Percentiles rank a stretch among this genome's conserved stretches.
These are phyloP conservation scores for Pseudovirgaria hyperparasitica DNA, from an alignment of 2,329 filamentous ascomycete species.

Conservation along the genomic window DNA sequence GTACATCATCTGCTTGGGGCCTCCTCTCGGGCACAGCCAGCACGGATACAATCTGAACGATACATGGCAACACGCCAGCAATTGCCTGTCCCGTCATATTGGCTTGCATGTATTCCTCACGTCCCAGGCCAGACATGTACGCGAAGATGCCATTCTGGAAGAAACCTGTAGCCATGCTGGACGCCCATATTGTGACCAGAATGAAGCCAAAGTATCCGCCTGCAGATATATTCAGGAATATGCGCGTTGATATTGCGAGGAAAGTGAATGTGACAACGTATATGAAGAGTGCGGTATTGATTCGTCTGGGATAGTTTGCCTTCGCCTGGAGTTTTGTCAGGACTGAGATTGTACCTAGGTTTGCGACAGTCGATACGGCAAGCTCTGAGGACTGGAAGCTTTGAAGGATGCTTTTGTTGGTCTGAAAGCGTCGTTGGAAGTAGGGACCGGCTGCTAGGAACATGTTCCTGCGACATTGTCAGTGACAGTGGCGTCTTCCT, in stretches of 20 bases:
- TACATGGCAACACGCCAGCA: conserved; percentile 76
- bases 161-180: conserved; percentile 68
- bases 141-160: conserved; percentile 93
- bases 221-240: conserved; percentile 50
- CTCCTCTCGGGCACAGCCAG: conserved; percentile 46
- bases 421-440: conserved; percentile 70
- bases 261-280: conserved; percentile 67
- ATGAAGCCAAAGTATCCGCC: conserved; percentile 66
- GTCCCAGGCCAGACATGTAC: conserved; percentile 73
- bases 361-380: conserved; percentile 74
- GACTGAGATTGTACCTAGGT: conserved; percentile 61
- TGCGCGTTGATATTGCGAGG: conserved; percentile 65
- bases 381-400: conserved; percentile 88
- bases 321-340: conserved; percentile 68
- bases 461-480: conserved; percentile 66
- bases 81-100: conserved; percentile 93
- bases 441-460: conserved; percentile 91
- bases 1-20: conserved; percentile 18
- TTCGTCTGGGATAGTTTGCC: conserved; percentile 80
- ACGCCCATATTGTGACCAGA: conserved; percentile 66
- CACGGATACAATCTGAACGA: conserved; percentile 78
- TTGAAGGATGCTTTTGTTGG: conserved; percentile 55
- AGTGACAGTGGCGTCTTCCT: conserved; percentile 5
- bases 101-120: conserved; percentile 83
- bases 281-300: conserved; percentile 62